Evolutionary conservation across 2,329 filamentous ascomycete species (phyloP).

Genomic region (Xylaria sp.): DNA sequence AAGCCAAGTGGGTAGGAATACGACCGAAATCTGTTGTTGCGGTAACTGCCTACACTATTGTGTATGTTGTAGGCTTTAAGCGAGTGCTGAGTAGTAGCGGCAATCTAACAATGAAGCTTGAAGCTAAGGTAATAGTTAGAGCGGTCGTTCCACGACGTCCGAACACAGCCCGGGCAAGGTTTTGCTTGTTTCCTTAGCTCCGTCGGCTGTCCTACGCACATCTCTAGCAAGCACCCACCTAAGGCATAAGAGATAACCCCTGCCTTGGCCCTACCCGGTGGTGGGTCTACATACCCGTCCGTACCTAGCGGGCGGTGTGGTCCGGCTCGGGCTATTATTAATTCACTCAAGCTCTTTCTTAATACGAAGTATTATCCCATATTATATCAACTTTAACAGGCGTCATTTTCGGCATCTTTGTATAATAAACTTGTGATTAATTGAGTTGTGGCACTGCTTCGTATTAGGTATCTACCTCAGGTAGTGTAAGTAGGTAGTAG

Average conservation of each 20-base stretch:
- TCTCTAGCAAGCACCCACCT: not conserved
- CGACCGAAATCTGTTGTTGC: constrained; percentile 20
- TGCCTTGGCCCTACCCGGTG: constrained; percentile 12
- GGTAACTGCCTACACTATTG: constrained; percentile 2
- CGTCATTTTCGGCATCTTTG: not conserved
- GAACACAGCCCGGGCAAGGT: not conserved
- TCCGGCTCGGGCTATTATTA: not conserved
- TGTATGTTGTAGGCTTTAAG: not conserved
- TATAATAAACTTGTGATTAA: not conserved
- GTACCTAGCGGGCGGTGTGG: not conserved
- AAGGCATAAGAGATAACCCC: not conserved
- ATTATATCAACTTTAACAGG: no score
- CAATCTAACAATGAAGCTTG: not conserved
- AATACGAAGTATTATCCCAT: not conserved
- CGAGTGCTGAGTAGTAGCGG: not conserved
- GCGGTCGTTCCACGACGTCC: not conserved
- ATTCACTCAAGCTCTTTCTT: not conserved
- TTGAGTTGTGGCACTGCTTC: no score
- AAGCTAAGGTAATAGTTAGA: not conserved
- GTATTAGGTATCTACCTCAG: no score
- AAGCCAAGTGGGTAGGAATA: constrained; percentile 8
- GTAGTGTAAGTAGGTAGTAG: no score
- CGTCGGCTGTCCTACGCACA: not conserved
- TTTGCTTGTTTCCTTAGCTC: constrained; percentile 14
- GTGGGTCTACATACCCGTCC: constrained; percentile 9